A percentile compares a stretch with the other conserved stretches of the same genome.
Evolutionary conservation across 1,284 basidiomycete genomes (phyloP).

Genomic region (Sporisorium exsertum): DNA sequence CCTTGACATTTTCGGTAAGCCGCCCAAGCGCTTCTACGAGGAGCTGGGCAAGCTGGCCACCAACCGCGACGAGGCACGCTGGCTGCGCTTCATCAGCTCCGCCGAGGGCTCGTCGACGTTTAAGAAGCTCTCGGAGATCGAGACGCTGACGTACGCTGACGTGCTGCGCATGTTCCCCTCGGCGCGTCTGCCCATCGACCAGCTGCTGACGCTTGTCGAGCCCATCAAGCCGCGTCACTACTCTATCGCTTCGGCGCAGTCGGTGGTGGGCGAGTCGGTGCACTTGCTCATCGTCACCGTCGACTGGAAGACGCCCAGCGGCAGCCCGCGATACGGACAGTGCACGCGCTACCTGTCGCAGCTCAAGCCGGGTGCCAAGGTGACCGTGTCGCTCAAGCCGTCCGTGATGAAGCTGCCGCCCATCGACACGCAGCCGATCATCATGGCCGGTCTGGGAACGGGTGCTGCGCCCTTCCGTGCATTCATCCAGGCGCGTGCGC

Average conservation of each 20-base stretch:
- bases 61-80: slow-evolving; percentile 79
- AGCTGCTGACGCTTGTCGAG: slow-evolving; percentile 83
- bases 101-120: slow-evolving; percentile 91
- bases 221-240: slow-evolving; percentile 93
- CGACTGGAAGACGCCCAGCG: slow-evolving; percentile 88
- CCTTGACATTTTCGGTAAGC: slow-evolving; percentile 94
- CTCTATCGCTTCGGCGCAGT: slow-evolving; percentile 94
- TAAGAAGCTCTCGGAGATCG: slow-evolving; percentile 93
- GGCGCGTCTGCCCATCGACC: slow-evolving; percentile 80
- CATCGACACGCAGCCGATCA: slow-evolving; percentile 85
- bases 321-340: slow-evolving; percentile 86
- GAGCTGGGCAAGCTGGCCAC: slow-evolving; percentile 84
- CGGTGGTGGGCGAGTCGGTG: slow-evolving; percentile 91
- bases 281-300: slow-evolving; percentile 96
- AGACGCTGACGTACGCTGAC: slow-evolving; percentile 94
- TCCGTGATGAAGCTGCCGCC: slow-evolving; percentile 99
- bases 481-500: slow-evolving; percentile 93
- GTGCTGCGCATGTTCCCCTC: slow-evolving; percentile 83
- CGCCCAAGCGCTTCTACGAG: slow-evolving; percentile 94
- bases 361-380: slow-evolving; percentile 86
- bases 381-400: slow-evolving; percentile 97
- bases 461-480: slow-evolving; percentile 98
- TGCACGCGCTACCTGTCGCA: slow-evolving; percentile 93
- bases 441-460: slow-evolving; percentile 98
- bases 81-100: slow-evolving; percentile 90